Conservation (phyloP, 495 filamentous ascomycete species). For the Lasiosphaeria hispida region DNA sequence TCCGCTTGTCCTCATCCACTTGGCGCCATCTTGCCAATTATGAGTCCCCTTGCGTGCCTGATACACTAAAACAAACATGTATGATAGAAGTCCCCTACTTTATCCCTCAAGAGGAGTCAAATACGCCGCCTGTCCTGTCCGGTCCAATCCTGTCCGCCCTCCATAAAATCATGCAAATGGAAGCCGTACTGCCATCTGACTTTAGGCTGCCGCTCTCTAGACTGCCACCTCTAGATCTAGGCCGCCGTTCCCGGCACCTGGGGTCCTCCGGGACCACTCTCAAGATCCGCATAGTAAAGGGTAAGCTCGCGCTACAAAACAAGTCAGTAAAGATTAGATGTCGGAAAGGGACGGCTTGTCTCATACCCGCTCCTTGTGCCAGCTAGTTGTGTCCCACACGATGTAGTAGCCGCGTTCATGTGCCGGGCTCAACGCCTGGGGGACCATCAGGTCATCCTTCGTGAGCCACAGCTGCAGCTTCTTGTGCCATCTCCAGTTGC, state of each 20-base stretch:
- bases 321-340: constrained; percentile 4
- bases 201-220: neutral
- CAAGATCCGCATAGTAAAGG: constrained; percentile 74
- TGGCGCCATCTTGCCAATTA: no score
- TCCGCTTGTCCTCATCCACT: no score
- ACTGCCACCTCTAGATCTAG: neutral
- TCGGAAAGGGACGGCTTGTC: neutral
- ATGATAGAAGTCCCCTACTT: neutral
- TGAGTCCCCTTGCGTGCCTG: no score
- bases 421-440: constrained; percentile 61
- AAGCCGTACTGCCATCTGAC: neutral
- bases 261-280: constrained; percentile 37
- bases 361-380: constrained; percentile 77
- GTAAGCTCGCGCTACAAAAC: constrained; percentile 68
- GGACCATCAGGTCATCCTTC: constrained; percentile 74
- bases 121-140: no score
- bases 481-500: constrained; percentile 94
- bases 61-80: no score
- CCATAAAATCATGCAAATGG: neutral
- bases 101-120: neutral
- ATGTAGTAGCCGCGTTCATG: constrained; percentile 86
- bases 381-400: constrained; percentile 79
- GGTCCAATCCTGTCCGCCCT: no score
- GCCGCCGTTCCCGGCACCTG: constrained; percentile 7
- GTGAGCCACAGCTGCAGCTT: constrained; percentile 85